Base-by-base conservation (phyloP, 352 stramenopile species). In the Pythium coloratum region DNA sequence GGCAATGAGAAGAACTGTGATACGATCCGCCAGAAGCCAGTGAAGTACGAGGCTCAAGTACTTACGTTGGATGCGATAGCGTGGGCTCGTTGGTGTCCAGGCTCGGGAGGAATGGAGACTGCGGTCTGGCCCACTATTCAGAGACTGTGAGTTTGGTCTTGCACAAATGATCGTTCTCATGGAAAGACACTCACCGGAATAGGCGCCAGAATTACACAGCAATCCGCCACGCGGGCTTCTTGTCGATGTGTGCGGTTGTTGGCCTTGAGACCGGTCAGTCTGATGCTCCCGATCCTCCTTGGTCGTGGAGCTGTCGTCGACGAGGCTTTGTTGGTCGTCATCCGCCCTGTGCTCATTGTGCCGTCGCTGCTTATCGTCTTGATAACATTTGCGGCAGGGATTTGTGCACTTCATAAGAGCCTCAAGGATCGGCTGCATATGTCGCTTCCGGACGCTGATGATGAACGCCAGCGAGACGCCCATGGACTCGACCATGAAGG, bases 51-150 rank as follows among this genome's bases (percentile, higher is more conserved):
- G 40, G 3, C 13, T 42, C 12, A 2, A 20, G 18, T n/a, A 51
- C 33, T 7, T 56, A 71, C 65, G 40, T 63, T 63, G 3, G 63
- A 28, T 4, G 73, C 67, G 44, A 75, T 63, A 18, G 71, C 30
- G 16, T 79, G 69, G 1, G 59, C 59, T 20, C 54, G 55, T 36
- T 70, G 73, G 26, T 73, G 66, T 20, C 60, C 40, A 16, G 70
- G 73, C n/a, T 79, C 73, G 4, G 70, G 70, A 7, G 73, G 73
- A 10, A 79, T 57, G 2, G 73, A 76, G n/a, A 77, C 53, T 13
- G 70, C 73, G 18, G 70, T 79, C 33, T 63, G 53, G 2, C 73
- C 70, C 44, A 9, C 69, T 75, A 38, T 26, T 7, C 5, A 6
- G 10, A 18, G 26, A 34, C 9, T 10, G 13, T 38, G 26, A 38